Evolutionary conservation across 805 yeast genomes (phyloP), one percentile per base, ranked within the genome.

Genomic region (Yamadazyma tumulicola): DNA sequence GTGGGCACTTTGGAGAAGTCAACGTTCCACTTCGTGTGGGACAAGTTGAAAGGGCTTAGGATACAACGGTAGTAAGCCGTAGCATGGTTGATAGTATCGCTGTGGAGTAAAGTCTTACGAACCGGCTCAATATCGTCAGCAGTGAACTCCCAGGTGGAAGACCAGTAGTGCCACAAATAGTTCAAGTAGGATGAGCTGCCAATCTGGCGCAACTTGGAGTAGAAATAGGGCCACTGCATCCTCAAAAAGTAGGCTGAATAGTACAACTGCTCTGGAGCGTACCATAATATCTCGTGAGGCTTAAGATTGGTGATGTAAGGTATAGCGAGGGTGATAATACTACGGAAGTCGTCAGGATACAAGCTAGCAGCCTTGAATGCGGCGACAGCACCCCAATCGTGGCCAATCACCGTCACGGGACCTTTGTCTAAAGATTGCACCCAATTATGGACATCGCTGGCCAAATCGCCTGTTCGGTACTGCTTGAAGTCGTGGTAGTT

Each of bases 381-480:
- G 19, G 57, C 54, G 13, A 62, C 44, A 7, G 72, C 69, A 14
- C 72, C 72, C 72, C 72, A 66, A 44, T 66, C 72, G 43, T 66
- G 72, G 16, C 70, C 70, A 11, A 66, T 54, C 23, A 66, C 37
- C 41, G 64, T 68, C 8, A 64, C 59, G n/a, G 38, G 32, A 8
- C 13, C 13, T 14, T 26, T 12, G 6, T 6, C n/a, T 8, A 11
- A 7, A 6, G 6, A 15, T 6, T 26, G 9, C n/a, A 26, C n/a
- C 62, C 68, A 66, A 23, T 54, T 51, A 30, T 38, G 33, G 17
- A 65, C 53, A 38, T 66, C 72, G 5, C 41, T 41, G 5, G 70
- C 69, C 8, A 63, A 35, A 37, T 61, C 56, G 14, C 39, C 28
- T 23, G 60, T 41, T 16, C 48, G 45, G 41, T 64, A 61, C 23